Evolutionary conservation across 192 early-diverging fungal species (phyloP).

Genomic region (Chytriomyces sp.): DNA sequence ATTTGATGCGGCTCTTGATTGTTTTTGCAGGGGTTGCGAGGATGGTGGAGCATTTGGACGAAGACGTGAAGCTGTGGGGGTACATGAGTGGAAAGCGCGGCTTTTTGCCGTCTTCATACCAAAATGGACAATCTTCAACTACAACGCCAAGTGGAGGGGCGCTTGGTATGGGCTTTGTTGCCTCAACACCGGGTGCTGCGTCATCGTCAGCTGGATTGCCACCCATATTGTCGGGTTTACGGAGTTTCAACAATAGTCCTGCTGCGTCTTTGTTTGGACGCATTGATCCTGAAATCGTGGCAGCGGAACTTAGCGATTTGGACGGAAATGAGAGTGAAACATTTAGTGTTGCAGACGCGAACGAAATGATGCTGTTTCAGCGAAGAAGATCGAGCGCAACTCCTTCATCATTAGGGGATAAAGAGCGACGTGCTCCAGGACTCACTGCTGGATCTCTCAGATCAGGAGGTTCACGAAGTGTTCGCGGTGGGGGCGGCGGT

Average conservation of each 20-base stretch:
- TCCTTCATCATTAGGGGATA: background rate
- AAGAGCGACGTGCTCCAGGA: background rate
- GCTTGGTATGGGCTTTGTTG: background rate
- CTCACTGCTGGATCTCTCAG: no score
- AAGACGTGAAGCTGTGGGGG: conserved; percentile 71
- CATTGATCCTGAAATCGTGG: conserved; percentile 24
- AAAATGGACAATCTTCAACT: background rate
- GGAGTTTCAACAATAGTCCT: conserved; percentile 12
- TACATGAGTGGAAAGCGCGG: conserved; percentile 35
- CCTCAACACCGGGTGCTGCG: background rate
- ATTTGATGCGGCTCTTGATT: conserved; percentile 69
- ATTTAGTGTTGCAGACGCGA: background rate
- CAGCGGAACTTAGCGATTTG: conserved; percentile 32
- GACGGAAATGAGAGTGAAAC: conserved; percentile 36
- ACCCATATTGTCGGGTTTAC: background rate
- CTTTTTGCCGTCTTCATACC: background rate
- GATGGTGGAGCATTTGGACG: conserved; percentile 80
- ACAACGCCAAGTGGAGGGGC: background rate
- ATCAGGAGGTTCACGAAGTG: background rate
- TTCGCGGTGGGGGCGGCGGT: background rate
- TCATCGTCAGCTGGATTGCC: no score
- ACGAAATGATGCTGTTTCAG: background rate
- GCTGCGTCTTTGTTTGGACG: conserved; percentile 25
- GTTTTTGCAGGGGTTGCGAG: conserved; percentile 76
- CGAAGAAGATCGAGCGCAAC: conserved; percentile 12